Evolutionary conservation across 805 yeast species (phyloP), one percentile per base, ranked within the genome.

Genomic region (Candida ortonii): DNA sequence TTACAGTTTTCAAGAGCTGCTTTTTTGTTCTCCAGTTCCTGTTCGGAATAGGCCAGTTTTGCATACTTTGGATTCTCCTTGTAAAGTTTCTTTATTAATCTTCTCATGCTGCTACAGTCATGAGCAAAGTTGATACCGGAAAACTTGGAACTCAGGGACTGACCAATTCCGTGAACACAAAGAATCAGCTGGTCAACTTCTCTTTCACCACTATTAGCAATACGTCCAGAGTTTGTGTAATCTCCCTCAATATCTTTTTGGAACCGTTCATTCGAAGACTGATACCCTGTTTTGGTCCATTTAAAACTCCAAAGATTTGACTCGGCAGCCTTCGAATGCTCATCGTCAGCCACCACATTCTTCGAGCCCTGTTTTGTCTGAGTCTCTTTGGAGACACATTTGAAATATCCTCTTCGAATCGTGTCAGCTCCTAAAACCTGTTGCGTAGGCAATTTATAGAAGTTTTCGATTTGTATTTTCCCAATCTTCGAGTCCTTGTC

Each of bases 91-190:
- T 72, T 78, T 65, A 84, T 65, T 29, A 78, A 71, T 33, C 68
- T 63, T 39, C 88, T 62, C 43, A 89, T 57, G 20, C 72, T 68
- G 49, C 83, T 84, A 21, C 87, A 75, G 22, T 88, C 88, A 53
- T 88, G 95, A 7, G 87, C 79, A 63, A 90, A 93, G 58, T 86
- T 86, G 16, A 90, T 81, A 33, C 82, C 78, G 47, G 88, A 89
- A 52, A 82, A 78, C 50, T 76, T 76, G 28, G 78, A 68, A 2
- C 96, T 94, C 33, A 93, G 64, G 12, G 80, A 75, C 59, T 90
- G 98, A 2, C 97, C 98, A 41, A 90, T 85, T 0, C 98, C 98
- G 62, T 90, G 98, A 18, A 90, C 75, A 53, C 96, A 87, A n/a
- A 90, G 65, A 2, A 89, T 76, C 43, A 90, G 62, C 55, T 72